Evolutionary conservation across 495 filamentous ascomycete genomes (phyloP), one percentile per base, ranked within the genome.

Genomic region (Hypoxylon crocopeplum): DNA sequence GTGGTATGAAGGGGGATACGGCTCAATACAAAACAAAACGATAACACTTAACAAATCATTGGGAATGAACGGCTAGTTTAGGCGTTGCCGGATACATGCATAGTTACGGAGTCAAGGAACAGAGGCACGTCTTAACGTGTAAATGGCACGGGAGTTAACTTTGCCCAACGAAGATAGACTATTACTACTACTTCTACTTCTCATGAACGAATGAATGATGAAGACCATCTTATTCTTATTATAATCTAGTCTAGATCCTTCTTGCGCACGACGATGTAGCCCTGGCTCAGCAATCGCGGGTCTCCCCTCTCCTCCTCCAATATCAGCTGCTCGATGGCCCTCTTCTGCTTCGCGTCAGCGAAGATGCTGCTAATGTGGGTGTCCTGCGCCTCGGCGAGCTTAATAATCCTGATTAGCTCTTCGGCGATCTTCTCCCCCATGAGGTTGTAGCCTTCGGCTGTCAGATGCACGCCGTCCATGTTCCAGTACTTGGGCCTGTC

Each of bases 391-490:
- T 71, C 63, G n/a, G 76, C 69, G 7, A 68, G 65, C 52, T 72
- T 64, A 17, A 82, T 49, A 5, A 82, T 54, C 7, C 68, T 68
- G 39, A 80, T 69, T 4, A 86, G 56, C 34, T 68, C 72, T 22
- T 75, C 70, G 37, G 75, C 83, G 38, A 87, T 75, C 42, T 75
- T 71, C 42, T 78, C 62, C 0, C 86, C 86, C 56, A 89, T 80
- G 38, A 79, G 48, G 48, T 83, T 75, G 72, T 89, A 88, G 10
- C 86, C 86, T 17, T 67, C 72, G 2, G 77, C 66, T 5, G 78
- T 85, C 37, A 88, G 74, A 70, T 89, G 86, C 19, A 88, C 49
- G 12, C 78, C 79, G 73, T 89, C 86, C 53, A 40, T 49, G 59
- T 85, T 79, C 79, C 84, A 87, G 46, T 84, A 79, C 32, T 68